phyloP scores from a whole-genome alignment of 2,329 filamentous ascomycete species.

The Cryphonectria naterciae region DNA sequence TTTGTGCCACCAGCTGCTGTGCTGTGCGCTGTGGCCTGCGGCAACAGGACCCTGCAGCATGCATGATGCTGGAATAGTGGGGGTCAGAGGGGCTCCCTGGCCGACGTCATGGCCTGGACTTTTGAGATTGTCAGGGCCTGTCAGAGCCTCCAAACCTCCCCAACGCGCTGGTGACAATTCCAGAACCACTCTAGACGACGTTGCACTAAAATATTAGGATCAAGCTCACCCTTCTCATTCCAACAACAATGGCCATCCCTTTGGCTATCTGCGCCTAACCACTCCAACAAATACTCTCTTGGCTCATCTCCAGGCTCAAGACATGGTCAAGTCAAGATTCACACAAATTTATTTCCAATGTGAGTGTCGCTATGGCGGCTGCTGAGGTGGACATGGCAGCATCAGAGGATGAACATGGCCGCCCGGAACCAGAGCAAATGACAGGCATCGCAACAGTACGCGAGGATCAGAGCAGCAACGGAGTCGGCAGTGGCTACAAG shows the following conservation, averaged over 20 bases:
- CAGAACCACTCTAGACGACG: background rate
- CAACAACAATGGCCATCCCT: background rate
- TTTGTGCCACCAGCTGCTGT: background rate
- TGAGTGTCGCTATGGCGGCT: conserved; percentile 21
- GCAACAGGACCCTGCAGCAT: conserved; percentile 7
- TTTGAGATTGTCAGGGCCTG: conserved; percentile 2
- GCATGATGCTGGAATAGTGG: background rate
- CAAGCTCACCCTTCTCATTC: background rate
- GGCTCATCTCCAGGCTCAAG: background rate
- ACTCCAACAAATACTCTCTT: background rate
- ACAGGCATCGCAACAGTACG: background rate
- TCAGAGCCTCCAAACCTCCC: conserved; percentile 9
- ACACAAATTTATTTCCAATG: background rate
- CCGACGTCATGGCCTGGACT: conserved; percentile 15
- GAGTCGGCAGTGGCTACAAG: background rate
- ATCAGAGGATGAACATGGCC: background rate
- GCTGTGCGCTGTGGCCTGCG: background rate
- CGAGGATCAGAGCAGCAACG: background rate
- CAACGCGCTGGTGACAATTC: background rate
- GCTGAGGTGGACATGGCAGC: conserved; percentile 22
- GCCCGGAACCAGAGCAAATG: conserved; percentile 6
- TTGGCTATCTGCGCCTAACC: background rate
- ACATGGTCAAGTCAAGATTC: background rate
- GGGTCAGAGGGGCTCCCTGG: background rate
- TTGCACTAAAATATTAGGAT: background rate